phyloP scores from a whole-genome alignment of 495 filamentous ascomycete species.

The Tuber umbilicatum region DNA sequence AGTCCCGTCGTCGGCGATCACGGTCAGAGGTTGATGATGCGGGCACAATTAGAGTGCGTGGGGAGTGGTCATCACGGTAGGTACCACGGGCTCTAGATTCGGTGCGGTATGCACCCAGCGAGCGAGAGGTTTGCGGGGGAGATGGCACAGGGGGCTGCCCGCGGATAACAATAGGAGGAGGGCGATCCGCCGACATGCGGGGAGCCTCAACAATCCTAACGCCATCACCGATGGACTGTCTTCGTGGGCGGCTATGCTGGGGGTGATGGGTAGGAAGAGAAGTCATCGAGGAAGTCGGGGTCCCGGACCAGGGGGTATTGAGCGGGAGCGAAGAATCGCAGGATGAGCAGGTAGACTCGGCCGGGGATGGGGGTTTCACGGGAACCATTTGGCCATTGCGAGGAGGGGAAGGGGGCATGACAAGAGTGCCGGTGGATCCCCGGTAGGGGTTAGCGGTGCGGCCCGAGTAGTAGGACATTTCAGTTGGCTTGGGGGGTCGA shows the following conservation, averaged over 20 bases:
- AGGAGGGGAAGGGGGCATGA: conserved; percentile 17
- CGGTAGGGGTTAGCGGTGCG: conserved; percentile 29
- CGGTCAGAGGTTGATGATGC: conserved; percentile 16
- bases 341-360: conserved; percentile 32
- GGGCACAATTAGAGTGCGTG: conserved; percentile 27
- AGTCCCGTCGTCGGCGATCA: conserved; percentile 20
- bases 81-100: conserved; percentile 10
- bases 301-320: conserved; percentile 37
- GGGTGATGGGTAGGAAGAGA: conserved; percentile 8
- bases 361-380: conserved; percentile 25
- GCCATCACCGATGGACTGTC: conserved; percentile 9
- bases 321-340: conserved; percentile 37
- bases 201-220: conserved; percentile 9
- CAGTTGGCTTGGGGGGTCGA: conserved; percentile 7
- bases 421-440: conserved; percentile 35
- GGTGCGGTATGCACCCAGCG: conserved; percentile 9
- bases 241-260: not conserved
- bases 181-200: conserved; percentile 32
- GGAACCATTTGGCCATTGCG: conserved; percentile 21
- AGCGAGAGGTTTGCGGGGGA: conserved; percentile 13
- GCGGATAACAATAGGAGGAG: conserved; percentile 19
- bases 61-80: conserved; percentile 7
- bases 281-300: conserved; percentile 14
- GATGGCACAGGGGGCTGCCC: conserved; percentile 1
- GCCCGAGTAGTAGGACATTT: conserved; percentile 27